These are phyloP conservation scores for Paramecium primaurelia DNA, from an alignment of 73 alveolate genomes.

Conservation along the genomic window DNA sequence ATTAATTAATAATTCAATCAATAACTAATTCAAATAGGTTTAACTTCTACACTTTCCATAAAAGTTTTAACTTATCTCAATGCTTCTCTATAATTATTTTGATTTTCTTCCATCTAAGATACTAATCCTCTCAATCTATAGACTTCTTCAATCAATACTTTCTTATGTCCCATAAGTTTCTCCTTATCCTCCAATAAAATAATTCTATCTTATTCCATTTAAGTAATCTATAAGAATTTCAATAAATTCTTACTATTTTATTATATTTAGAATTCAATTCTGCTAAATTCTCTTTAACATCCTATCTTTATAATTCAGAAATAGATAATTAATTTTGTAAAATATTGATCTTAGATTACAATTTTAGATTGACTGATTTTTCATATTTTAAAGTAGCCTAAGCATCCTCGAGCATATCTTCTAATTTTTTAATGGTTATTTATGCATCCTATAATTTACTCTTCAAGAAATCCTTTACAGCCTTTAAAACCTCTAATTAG, in stretches of 20 bases:
- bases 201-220: background rate
- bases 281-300: conserved; percentile 1
- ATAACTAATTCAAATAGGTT: background rate
- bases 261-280: conserved; percentile 6
- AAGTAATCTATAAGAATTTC: background rate
- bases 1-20: background rate
- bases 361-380: background rate
- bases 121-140: conserved; percentile 6
- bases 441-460: background rate
- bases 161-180: background rate
- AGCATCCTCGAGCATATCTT: background rate
- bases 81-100: conserved; percentile 25
- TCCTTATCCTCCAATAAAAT: background rate
- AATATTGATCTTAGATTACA: conserved; percentile 14
- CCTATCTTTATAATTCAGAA: conserved; percentile 34
- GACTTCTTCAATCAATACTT: conserved; percentile 32
- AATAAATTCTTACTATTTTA: conserved; percentile 7
- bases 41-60: conserved; percentile 38
- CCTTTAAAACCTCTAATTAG: background rate
- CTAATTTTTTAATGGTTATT: background rate
- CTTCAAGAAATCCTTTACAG: conserved; percentile 10
- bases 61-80: background rate
- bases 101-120: background rate
- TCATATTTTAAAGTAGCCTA: conserved; percentile 30
- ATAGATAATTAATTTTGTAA: background rate